phyloP scores from a whole-genome alignment of 2,329 filamentous ascomycete genomes.

The Epichloe baconii region DNA sequence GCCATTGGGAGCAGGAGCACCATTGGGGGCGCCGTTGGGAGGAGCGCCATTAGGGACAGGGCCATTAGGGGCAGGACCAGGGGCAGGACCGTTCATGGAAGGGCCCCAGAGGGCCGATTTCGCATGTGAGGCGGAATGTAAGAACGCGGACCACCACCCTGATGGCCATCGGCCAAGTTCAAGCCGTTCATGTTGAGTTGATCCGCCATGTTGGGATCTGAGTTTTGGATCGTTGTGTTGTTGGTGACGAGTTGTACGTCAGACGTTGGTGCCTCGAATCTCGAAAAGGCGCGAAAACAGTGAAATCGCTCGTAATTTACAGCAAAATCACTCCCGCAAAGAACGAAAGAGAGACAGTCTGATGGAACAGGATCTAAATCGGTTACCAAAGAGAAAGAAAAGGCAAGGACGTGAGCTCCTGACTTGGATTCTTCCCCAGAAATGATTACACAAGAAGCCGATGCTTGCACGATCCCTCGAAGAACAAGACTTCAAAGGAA shows the following conservation, averaged over 20 bases:
- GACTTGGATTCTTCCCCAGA: constrained; percentile 17
- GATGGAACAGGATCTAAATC: constrained; percentile 20
- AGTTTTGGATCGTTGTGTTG: background rate
- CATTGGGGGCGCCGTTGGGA: constrained; percentile 12
- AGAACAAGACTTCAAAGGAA: constrained; percentile 34
- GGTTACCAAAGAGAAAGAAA: constrained; percentile 12
- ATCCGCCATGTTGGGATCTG: constrained; percentile 54
- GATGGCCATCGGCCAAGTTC: constrained; percentile 39
- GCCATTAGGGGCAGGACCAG: constrained; percentile 28
- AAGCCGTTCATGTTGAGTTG: constrained; percentile 73
- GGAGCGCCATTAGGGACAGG: constrained; percentile 9
- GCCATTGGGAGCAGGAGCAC: constrained; percentile 12
- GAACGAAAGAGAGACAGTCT: constrained; percentile 14
- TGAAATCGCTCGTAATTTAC: constrained; percentile 7
- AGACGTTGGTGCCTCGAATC: background rate
- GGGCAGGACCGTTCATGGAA: constrained; percentile 9
- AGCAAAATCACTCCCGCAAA: constrained; percentile 17
- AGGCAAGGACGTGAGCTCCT: constrained; percentile 21
- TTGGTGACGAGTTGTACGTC: background rate
- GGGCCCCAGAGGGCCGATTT: constrained; percentile 25
- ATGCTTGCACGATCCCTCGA: constrained; percentile 25
- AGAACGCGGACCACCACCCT: constrained; percentile 34
- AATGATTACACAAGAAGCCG: constrained; percentile 19
- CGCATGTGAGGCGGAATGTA: constrained; percentile 84
- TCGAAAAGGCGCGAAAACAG: background rate